phyloP scores from a whole-genome alignment of 805 yeast species.

The Blastobotrys chiropterorum region DNA sequence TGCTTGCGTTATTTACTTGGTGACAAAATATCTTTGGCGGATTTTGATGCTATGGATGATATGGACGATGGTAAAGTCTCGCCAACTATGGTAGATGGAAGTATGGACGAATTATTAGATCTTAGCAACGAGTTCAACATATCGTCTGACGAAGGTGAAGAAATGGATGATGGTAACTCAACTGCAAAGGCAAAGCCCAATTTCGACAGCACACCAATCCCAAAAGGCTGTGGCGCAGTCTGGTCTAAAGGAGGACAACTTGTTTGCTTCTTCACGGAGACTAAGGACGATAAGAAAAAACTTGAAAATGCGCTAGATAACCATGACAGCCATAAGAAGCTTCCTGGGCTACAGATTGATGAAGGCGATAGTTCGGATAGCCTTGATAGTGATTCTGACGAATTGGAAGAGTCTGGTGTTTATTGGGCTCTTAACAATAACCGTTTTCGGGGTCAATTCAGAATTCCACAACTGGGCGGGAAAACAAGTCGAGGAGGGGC shows the following conservation, averaged over 20 bases:
- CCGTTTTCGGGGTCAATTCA: neutral
- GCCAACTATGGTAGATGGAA: slow-evolving; percentile 6
- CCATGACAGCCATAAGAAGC: neutral
- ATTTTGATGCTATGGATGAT: slow-evolving; percentile 7
- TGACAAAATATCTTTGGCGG: slow-evolving; percentile 37
- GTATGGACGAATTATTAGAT: neutral
- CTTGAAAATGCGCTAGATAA: neutral
- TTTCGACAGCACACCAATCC: slow-evolving; percentile 81
- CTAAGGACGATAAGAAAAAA: slow-evolving; percentile 29
- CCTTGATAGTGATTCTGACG: slow-evolving; percentile 12
- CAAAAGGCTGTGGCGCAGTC: slow-evolving; percentile 87
- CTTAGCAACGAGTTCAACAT: slow-evolving; percentile 2
- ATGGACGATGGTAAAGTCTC: neutral
- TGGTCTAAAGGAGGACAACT: slow-evolving; percentile 78
- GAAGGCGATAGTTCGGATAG: slow-evolving; percentile 1
- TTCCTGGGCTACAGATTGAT: neutral
- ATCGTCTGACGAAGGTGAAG: slow-evolving; percentile 18
- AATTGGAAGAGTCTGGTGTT: slow-evolving; percentile 1
- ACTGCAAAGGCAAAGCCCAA: slow-evolving; percentile 26
- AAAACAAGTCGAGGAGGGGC: slow-evolving; percentile 1
- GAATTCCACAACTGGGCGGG: neutral
- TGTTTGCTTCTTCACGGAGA: slow-evolving; percentile 68
- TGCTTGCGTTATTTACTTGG: slow-evolving; percentile 75
- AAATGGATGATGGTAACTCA: slow-evolving; percentile 16
- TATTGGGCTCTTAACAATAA: neutral